phyloP scores from a whole-genome alignment of 352 stramenopile species.

The Globisporangium iwayamae region DNA sequence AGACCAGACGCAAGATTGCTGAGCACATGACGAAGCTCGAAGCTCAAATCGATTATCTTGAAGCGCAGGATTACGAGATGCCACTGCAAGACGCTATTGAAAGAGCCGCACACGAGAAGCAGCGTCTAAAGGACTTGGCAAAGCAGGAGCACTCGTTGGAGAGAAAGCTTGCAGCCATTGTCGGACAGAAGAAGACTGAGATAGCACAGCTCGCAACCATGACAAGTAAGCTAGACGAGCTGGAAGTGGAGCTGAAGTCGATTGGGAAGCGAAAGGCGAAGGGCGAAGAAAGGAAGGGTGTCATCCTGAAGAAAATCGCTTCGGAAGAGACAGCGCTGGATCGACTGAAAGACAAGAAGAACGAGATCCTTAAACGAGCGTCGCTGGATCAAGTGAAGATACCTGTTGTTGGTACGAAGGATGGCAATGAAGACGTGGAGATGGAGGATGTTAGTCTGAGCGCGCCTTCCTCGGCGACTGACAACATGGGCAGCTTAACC shows the following conservation, averaged over 20 bases:
- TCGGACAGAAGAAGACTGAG: conserved; percentile 72
- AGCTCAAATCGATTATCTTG: conserved; percentile 69
- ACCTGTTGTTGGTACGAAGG: conserved; percentile 35
- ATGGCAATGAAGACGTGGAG: conserved; percentile 33
- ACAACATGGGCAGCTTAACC: conserved; percentile 23
- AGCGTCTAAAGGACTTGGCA: conserved; percentile 49
- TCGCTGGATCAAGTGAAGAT: conserved; percentile 94
- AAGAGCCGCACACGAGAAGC: conserved; percentile 36
- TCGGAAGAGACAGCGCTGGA: conserved; percentile 90
- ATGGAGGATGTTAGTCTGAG: conserved; percentile 44
- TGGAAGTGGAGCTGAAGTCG: conserved; percentile 61
- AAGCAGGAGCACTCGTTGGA: conserved; percentile 48
- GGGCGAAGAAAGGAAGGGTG: conserved; percentile 57
- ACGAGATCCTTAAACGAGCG: conserved; percentile 94
- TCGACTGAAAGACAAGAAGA: conserved; percentile 90
- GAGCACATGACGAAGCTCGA: conserved; percentile 82
- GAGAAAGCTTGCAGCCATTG: conserved; percentile 49
- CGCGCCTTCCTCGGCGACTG: conserved; percentile 4
- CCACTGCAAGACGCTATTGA: conserved; percentile 46
- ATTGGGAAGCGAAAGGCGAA: conserved; percentile 61
- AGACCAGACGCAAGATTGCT: conserved; percentile 67
- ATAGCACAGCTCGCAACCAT: conserved; percentile 30
- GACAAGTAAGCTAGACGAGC: conserved; percentile 37
- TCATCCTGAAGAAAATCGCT: conserved; percentile 82
- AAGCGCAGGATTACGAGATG: conserved; percentile 61